Conservation (phyloP, 345 rosid genomes). For the Capsella bursapastoris region DNA sequence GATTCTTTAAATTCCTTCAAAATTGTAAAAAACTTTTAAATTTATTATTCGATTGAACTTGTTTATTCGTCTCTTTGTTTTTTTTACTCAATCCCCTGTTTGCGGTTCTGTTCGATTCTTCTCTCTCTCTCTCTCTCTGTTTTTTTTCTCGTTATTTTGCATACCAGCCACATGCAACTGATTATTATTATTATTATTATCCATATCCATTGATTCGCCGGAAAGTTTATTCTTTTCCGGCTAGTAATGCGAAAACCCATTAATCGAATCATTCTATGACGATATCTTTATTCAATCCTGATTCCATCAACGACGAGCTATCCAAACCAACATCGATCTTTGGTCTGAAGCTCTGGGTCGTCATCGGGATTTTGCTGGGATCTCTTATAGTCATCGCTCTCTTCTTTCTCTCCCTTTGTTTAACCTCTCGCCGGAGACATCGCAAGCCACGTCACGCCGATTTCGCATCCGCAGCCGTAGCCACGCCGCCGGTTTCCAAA, state of each 20-base stretch:
- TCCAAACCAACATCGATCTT: conserved; percentile 90
- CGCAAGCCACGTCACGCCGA: conserved; percentile 38
- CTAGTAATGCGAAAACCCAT: conserved; percentile 27
- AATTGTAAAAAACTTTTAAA: background rate
- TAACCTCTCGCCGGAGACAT: conserved; percentile 77
- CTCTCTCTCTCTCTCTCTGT: conserved; percentile 19
- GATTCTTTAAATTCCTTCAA: conserved; percentile 20
- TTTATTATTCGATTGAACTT: conserved; percentile 21
- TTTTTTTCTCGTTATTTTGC: conserved; percentile 2
- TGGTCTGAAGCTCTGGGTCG: conserved; percentile 89
- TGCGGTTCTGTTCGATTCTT: conserved; percentile 36
- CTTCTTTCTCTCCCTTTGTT: conserved; percentile 85
- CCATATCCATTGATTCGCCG: conserved; percentile 39
- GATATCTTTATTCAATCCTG: conserved; percentile 72
- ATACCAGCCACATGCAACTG: conserved; percentile 42
- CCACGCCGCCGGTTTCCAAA: conserved; percentile 75
- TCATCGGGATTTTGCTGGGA: conserved; percentile 84
- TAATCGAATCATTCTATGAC: background rate
- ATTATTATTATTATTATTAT: background rate
- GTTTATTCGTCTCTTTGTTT: conserved; percentile 32
- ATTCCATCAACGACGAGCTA: conserved; percentile 69
- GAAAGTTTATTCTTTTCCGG: conserved; percentile 33
- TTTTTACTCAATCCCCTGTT: conserved; percentile 23
- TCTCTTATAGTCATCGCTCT: conserved; percentile 81
- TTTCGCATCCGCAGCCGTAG: conserved; percentile 36